Percentiles rank a stretch among this genome's conserved stretches.
Conservation (phyloP, 139 green algal species). For the Micractinium conductrix region DNA sequence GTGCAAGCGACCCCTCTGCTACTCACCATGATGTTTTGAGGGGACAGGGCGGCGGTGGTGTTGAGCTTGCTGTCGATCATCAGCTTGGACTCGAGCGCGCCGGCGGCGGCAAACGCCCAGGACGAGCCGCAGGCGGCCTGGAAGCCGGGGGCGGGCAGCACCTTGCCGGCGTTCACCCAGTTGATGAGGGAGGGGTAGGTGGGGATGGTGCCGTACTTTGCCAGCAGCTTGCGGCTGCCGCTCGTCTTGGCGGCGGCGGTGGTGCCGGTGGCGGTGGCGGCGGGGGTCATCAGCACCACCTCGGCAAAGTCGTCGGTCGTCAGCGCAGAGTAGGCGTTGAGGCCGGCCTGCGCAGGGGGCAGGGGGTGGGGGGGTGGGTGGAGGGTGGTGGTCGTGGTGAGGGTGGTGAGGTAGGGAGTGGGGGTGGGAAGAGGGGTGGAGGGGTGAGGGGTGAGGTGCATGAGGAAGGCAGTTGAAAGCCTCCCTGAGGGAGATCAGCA, state of each 20-base stretch:
- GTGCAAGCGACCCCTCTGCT: not conserved
- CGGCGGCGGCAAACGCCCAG: slow-evolving; percentile 21
- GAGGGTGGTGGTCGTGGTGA: not conserved
- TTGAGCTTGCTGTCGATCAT: not conserved
- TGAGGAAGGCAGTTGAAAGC: no score
- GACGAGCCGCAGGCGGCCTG: not conserved
- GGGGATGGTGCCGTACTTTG: not conserved
- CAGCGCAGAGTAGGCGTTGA: slow-evolving; percentile 9
- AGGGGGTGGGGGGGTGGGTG: not conserved
- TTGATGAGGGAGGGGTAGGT: not conserved
- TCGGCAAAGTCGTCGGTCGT: not conserved
- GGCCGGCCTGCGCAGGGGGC: not conserved
- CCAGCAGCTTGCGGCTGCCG: not conserved
- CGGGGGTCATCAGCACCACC: not conserved
- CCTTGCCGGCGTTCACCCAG: not conserved
- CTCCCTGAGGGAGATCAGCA: no score
- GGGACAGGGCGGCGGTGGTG: slow-evolving; percentile 5
- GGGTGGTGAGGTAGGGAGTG: not conserved
- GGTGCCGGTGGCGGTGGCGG: not conserved
- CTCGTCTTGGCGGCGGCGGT: no score
- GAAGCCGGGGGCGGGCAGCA: not conserved
- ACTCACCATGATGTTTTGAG: slow-evolving; percentile 1
- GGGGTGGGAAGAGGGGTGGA: no score
- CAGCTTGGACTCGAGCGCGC: slow-evolving; percentile 10
- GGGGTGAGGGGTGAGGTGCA: no score